Conservation (phyloP, 768 basidiomycete genomes). For the Termitomyces bulborhizus region DNA sequence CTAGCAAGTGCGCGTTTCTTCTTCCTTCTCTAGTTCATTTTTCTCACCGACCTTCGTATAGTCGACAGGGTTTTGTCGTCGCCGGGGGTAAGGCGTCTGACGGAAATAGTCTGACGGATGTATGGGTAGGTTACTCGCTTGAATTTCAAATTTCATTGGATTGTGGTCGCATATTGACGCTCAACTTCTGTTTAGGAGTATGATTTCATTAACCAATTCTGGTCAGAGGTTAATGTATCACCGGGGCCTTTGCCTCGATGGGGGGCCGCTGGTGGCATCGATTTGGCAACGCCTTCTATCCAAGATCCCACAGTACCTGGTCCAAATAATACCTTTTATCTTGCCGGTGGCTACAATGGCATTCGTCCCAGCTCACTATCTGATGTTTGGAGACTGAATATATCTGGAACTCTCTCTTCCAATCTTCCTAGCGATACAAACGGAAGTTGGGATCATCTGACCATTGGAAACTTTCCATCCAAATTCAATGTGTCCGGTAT, state of each 20-base stretch:
- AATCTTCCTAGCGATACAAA: conserved; percentile 47
- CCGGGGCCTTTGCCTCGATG: conserved; percentile 57
- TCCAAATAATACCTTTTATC: conserved; percentile 69
- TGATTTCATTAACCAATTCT: conserved; percentile 72
- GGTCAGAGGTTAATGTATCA: conserved; percentile 54
- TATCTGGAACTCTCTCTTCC: conserved; percentile 67
- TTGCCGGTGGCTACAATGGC: conserved; percentile 65
- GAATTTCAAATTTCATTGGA: background rate
- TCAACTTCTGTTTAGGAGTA: conserved; percentile 46
- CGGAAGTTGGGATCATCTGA: conserved; percentile 56
- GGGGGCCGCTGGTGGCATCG: conserved; percentile 72
- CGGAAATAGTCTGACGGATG: conserved; percentile 52
- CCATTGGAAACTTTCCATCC: conserved; percentile 31
- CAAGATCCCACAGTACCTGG: conserved; percentile 39
- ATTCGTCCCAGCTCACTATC: conserved; percentile 40
- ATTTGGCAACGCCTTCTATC: conserved; percentile 39
- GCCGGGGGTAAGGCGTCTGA: conserved; percentile 62
- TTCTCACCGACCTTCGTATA: conserved; percentile 22
- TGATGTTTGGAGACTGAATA: conserved; percentile 64
- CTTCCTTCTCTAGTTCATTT: background rate
- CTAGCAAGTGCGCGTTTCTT: conserved; percentile 63
- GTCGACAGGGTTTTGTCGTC: conserved; percentile 69
- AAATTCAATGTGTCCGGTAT: conserved; percentile 50
- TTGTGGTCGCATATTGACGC: background rate
- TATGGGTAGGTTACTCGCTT: conserved; percentile 52